phyloP scores from a whole-genome alignment of 768 basidiomycete genomes.

The Candolleomyces aberdarensis region DNA sequence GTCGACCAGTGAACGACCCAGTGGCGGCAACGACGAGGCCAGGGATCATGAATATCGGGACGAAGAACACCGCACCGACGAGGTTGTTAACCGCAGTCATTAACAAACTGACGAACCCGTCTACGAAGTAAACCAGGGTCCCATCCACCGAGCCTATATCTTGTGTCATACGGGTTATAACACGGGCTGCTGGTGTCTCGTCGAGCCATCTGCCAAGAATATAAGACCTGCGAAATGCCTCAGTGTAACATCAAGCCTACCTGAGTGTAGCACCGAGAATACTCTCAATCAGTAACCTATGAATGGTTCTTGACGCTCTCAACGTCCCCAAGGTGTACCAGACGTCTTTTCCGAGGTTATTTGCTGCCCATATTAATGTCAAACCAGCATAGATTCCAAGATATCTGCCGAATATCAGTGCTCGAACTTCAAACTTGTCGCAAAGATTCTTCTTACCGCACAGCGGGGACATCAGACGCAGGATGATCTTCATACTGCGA shows the following conservation, averaged over 20 bases:
- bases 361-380: background rate
- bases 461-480: background rate
- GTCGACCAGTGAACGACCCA: slow-evolving; percentile 41
- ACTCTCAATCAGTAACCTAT: background rate
- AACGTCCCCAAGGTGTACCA: background rate
- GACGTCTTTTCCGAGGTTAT: background rate
- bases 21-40: slow-evolving; percentile 37
- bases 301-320: background rate
- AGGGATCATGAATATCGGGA: slow-evolving; percentile 44
- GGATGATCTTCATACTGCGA: background rate
- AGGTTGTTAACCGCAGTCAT: slow-evolving; percentile 39
- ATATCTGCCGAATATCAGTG: background rate
- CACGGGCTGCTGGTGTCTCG: slow-evolving; percentile 45
- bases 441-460: background rate
- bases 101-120: slow-evolving; percentile 24
- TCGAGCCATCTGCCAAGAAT: slow-evolving; percentile 42
- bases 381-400: background rate
- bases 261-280: slow-evolving; percentile 40
- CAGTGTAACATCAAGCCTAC: slow-evolving; percentile 58
- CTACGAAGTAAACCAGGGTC: slow-evolving; percentile 25
- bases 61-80: slow-evolving; percentile 39
- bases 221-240: too few relatives aligned
- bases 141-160: slow-evolving; percentile 63
- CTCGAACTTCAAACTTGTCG: background rate
- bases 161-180: slow-evolving; percentile 65